Conservation (phyloP, 495 filamentous ascomycete species). For the Neurospora sp. region DNA sequence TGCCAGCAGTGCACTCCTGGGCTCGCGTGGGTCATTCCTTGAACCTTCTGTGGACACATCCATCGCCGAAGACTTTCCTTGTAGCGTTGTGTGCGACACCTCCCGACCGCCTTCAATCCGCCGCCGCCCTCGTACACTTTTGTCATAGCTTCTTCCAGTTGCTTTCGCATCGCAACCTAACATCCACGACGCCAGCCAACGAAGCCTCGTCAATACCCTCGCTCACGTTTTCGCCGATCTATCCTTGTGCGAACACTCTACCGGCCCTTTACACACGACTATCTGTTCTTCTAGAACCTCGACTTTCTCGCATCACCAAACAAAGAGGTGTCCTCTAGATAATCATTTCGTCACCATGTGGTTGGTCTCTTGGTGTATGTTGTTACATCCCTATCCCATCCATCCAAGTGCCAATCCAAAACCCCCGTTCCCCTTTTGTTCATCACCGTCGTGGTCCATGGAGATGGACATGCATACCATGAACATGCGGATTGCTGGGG, state of each 20-base stretch:
- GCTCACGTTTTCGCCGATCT: neutral
- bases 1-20: neutral
- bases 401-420: neutral
- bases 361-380: slow-evolving; percentile 94
- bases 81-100: neutral
- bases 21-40: neutral
- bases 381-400: neutral
- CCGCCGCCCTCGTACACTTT: neutral
- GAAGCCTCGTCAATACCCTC: neutral
- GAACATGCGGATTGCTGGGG: neutral
- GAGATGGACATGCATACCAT: slow-evolving; percentile 4
- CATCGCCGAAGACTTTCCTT: neutral
- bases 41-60: neutral
- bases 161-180: neutral
- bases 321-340: neutral
- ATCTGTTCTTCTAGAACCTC: neutral
- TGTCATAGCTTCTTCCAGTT: neutral
- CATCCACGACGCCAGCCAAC: neutral
- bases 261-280: neutral
- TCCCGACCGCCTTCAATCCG: neutral
- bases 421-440: neutral
- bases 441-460: neutral
- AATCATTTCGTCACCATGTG: slow-evolving; percentile 55
- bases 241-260: neutral
- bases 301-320: neutral